These are phyloP conservation scores for Melampsora larici-populina DNA, from an alignment of 1,284 basidiomycete species.

Conservation along the genomic window DNA sequence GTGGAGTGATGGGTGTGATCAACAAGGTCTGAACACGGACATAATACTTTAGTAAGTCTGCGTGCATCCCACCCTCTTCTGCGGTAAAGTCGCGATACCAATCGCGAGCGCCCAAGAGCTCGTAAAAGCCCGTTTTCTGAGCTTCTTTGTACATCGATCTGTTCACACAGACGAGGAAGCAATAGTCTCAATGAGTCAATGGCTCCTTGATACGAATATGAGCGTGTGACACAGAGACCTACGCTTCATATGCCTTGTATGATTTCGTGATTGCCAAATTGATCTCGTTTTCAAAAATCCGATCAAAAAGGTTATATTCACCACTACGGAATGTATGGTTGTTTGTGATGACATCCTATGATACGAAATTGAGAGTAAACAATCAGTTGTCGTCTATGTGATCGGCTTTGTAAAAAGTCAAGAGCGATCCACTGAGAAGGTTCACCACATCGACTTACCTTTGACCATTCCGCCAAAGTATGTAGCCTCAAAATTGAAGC, in stretches of 20 bases:
- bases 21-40: conserved; percentile 76
- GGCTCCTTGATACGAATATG: conserved; percentile 1
- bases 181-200: neutral
- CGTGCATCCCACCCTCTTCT: conserved; percentile 76
- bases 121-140: conserved; percentile 92
- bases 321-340: conserved; percentile 53
- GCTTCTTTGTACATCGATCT: conserved; percentile 95
- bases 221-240: conserved; percentile 53
- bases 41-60: conserved; percentile 70
- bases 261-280: conserved; percentile 77
- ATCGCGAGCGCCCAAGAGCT: conserved; percentile 85
- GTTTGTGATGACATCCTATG: conserved; percentile 30
- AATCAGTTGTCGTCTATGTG: neutral
- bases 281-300: conserved; percentile 87
- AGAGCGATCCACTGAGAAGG: neutral
- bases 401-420: neutral
- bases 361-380: neutral
- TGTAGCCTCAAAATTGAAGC: conserved; percentile 92
- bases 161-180: conserved; percentile 41
- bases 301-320: conserved; percentile 66
- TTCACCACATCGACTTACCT: conserved; percentile 60
- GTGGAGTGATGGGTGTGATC: conserved; percentile 84
- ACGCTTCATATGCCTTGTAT: conserved; percentile 74
- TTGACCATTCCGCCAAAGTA: conserved; percentile 87
- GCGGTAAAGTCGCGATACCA: conserved; percentile 92